Conservation (phyloP, 306 rosid genomes). For the Quercus engelmannii region DNA sequence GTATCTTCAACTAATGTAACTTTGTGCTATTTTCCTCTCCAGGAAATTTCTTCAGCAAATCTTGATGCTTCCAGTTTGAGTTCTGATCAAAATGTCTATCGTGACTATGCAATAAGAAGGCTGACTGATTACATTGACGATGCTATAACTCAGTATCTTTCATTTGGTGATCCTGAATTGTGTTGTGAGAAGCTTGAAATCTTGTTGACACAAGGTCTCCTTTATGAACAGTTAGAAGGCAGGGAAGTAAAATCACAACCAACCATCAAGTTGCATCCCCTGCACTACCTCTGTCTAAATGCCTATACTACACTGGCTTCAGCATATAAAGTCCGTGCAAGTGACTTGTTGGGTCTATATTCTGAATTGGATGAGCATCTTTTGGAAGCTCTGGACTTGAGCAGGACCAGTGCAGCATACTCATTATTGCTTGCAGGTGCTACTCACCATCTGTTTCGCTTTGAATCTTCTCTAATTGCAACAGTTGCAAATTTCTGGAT, state of each 20-base stretch:
- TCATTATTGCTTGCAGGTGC: conserved; percentile 71
- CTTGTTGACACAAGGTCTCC: conserved; percentile 47
- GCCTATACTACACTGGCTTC: conserved; percentile 72
- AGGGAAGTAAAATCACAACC: conserved; percentile 26
- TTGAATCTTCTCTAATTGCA: conserved; percentile 61
- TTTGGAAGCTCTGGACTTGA: conserved; percentile 37
- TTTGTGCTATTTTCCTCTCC: conserved; percentile 14
- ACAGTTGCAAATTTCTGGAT: conserved; percentile 68
- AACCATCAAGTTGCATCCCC: conserved; percentile 55
- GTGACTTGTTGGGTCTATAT: conserved; percentile 31
- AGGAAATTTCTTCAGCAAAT: conserved; percentile 50
- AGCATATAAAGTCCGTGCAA: conserved; percentile 54
- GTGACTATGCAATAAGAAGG: conserved; percentile 28
- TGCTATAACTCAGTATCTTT: conserved; percentile 54
- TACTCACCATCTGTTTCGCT: conserved; percentile 60
- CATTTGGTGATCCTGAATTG: conserved; percentile 45
- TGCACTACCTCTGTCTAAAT: conserved; percentile 56
- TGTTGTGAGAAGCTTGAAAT: conserved; percentile 59
- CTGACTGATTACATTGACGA: conserved; percentile 45
- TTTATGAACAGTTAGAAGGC: conserved; percentile 24
- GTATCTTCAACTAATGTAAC: conserved; percentile 6
- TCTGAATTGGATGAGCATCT: conserved; percentile 24
- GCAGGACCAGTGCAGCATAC: conserved; percentile 62
- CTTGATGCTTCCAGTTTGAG: conserved; percentile 23
- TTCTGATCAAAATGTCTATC: conserved; percentile 17